Conservation (phyloP, 1,284 basidiomycete species). For the Apiotrichum montevideense region DNA sequence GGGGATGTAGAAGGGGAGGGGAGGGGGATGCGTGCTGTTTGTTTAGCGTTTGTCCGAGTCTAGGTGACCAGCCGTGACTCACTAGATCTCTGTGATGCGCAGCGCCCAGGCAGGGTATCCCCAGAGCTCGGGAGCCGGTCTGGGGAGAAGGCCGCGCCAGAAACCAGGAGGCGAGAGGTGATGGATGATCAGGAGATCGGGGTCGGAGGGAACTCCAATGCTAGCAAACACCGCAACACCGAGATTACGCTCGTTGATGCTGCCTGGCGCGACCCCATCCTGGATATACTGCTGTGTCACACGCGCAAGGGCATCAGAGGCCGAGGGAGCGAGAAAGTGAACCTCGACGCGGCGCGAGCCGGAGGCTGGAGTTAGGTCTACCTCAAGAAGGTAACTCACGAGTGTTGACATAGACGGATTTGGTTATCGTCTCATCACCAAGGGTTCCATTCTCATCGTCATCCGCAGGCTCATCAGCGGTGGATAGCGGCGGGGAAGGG, state of each 20-base stretch:
- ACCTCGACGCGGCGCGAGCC: slow-evolving; percentile 14
- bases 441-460: neutral
- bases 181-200: slow-evolving; percentile 33
- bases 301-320: slow-evolving; percentile 9
- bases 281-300: slow-evolving; percentile 12
- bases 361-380: neutral
- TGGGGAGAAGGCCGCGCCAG: slow-evolving; percentile 21
- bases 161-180: slow-evolving; percentile 20
- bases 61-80: neutral
- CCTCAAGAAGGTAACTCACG: neutral
- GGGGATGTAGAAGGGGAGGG: slow-evolving; percentile 22
- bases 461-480: neutral
- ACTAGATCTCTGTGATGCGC: slow-evolving; percentile 37
- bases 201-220: slow-evolving; percentile 21
- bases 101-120: slow-evolving; percentile 38
- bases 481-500: neutral
- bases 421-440: slow-evolving; percentile 11
- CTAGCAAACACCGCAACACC: slow-evolving; percentile 16
- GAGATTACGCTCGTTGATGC: slow-evolving; percentile 13
- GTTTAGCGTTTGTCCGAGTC: neutral
- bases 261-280: slow-evolving; percentile 4
- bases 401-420: slow-evolving; percentile 12
- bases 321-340: slow-evolving; percentile 16
- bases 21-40: slow-evolving; percentile 22
- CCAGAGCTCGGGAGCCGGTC: slow-evolving; percentile 32